Conservation (phyloP, 129 eudicot genomes). For the Rutidosis leptorrhynchoides region DNA sequence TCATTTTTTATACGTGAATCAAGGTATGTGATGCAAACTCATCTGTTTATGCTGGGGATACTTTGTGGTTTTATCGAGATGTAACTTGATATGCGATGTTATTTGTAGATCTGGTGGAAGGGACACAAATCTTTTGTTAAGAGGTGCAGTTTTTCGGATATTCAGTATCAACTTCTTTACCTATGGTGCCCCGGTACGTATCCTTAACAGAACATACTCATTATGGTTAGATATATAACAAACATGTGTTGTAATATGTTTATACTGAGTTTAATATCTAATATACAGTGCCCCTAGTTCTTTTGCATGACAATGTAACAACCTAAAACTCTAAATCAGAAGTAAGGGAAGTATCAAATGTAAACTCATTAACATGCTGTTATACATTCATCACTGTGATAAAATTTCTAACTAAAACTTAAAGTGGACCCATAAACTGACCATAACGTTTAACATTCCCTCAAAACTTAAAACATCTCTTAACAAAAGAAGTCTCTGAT, state of each 20-base stretch:
- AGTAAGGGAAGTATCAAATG: background rate
- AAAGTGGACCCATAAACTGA: background rate
- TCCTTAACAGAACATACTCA: constrained; percentile 27
- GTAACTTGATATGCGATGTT: constrained; percentile 12
- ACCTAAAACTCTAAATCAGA: background rate
- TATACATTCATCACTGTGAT: background rate
- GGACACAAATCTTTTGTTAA: constrained; percentile 75
- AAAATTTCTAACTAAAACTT: constrained; percentile 1
- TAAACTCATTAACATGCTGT: too few relatives aligned
- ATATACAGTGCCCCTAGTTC: constrained; percentile 11
- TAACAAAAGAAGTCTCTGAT: background rate
- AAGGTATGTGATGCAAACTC: constrained; percentile 41
- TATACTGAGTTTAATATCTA: background rate
- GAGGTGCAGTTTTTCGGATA: constrained; percentile 80
- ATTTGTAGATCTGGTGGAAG: constrained; percentile 80
- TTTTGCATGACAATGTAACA: constrained; percentile 10
- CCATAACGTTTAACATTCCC: background rate
- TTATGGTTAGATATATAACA: constrained; percentile 13
- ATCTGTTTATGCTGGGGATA: constrained; percentile 1
- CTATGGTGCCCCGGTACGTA: constrained; percentile 95
- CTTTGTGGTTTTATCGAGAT: background rate
- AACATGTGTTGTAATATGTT: constrained; percentile 9
- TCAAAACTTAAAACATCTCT: constrained; percentile 1
- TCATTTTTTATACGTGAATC: constrained; percentile 70
- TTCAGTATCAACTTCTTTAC: constrained; percentile 98